A percentile compares a stretch with the other conserved stretches of the same genome.
Evolutionary conservation across 306 rosid genomes (phyloP).

Genomic region (Sphenostylis stenocarpa): DNA sequence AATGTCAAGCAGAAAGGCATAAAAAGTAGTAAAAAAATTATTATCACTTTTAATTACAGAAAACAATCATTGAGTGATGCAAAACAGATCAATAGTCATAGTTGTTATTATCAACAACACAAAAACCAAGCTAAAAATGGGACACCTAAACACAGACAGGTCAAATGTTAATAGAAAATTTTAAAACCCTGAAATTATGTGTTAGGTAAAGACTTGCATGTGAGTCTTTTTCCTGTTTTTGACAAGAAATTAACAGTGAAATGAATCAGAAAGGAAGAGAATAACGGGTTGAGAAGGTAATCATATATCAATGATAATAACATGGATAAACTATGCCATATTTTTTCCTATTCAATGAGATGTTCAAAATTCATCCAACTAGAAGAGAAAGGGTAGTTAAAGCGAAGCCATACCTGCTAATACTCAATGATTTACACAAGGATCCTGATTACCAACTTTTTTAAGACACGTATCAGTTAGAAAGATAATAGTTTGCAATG

Average conservation of each 20-base stretch:
- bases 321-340: background rate
- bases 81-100: background rate
- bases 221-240: too few relatives aligned
- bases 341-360: background rate
- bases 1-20: background rate
- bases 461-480: too few relatives aligned
- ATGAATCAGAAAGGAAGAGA: background rate
- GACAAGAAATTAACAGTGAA: background rate
- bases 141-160: background rate
- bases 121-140: background rate
- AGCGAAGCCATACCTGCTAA: background rate
- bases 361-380: background rate
- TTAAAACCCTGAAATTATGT: background rate
- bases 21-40: too few relatives aligned
- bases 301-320: background rate
- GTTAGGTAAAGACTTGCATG: background rate
- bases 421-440: background rate
- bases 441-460: too few relatives aligned
- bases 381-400: background rate
- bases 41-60: background rate
- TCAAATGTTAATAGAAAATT: background rate
- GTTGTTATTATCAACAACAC: background rate
- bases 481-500: too few relatives aligned
- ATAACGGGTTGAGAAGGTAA: background rate
- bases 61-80: constrained; percentile 11